Conservation (phyloP, 2,329 filamentous ascomycete species). For the Botrytis byssoidea region DNA sequence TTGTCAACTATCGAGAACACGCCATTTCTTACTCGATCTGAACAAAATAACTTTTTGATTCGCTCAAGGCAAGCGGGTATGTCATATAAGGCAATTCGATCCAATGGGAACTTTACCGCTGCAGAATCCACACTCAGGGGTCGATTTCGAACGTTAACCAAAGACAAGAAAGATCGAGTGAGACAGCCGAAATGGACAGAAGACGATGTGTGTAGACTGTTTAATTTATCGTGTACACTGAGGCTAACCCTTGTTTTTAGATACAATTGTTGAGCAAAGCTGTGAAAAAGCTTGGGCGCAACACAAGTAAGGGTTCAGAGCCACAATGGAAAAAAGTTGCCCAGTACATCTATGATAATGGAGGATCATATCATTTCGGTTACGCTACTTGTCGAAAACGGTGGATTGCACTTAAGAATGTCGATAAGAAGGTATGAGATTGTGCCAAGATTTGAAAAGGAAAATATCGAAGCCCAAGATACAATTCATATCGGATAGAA, state of each 20-base stretch:
- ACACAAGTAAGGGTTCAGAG: conserved; percentile 21
- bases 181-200: conserved; percentile 64
- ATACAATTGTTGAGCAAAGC: conserved; percentile 47
- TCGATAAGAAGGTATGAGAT: not conserved
- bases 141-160: conserved; percentile 63
- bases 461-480: not conserved
- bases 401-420: conserved; percentile 47
- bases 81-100: conserved; percentile 65
- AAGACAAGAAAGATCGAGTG: conserved; percentile 59
- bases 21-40: conserved; percentile 11
- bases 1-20: not conserved
- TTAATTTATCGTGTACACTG: not conserved
- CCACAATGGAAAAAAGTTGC: conserved; percentile 57
- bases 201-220: conserved; percentile 56
- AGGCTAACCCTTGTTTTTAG: conserved; percentile 37
- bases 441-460: not conserved
- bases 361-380: conserved; percentile 59
- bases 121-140: conserved; percentile 73
- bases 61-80: conserved; percentile 53
- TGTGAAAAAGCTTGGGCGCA: conserved; percentile 40
- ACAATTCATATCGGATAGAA: not conserved
- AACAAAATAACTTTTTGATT: conserved; percentile 52
- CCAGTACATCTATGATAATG: conserved; percentile 50
- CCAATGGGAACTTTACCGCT: conserved; percentile 54
- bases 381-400: conserved; percentile 58